phyloP scores from a whole-genome alignment of 768 basidiomycete genomes.

The Stropharia rugosoannulata region DNA sequence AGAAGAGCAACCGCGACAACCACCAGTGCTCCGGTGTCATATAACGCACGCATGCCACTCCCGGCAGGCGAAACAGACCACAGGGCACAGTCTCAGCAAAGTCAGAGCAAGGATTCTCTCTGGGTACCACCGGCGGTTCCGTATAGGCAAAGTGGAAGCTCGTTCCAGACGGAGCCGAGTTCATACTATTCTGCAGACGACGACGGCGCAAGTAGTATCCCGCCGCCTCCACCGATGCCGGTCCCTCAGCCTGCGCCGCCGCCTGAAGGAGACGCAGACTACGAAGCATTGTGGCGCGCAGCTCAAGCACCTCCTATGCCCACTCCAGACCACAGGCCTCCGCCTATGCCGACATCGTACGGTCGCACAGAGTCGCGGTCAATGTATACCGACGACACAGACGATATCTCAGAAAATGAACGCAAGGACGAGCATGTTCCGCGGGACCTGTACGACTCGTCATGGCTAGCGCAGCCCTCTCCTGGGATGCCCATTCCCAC shows the following conservation, averaged over 20 bases:
- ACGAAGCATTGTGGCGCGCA: conserved; percentile 16
- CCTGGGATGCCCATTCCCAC: conserved; percentile 14
- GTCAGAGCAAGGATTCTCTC: conserved; percentile 5
- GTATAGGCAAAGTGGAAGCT: conserved; percentile 16
- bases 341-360: conserved; percentile 12
- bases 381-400: neutral
- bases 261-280: neutral
- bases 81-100: conserved; percentile 8
- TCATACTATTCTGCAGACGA: conserved; percentile 20
- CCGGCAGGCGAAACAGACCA: conserved; percentile 9
- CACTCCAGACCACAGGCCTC: conserved; percentile 2
- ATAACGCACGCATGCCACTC: conserved; percentile 8
- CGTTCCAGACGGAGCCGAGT: conserved; percentile 19
- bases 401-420: neutral
- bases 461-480: conserved; percentile 10
- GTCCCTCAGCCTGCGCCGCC: neutral
- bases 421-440: neutral
- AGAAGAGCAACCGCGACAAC: neutral
- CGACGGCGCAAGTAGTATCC: conserved; percentile 7
- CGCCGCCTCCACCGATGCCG: conserved; percentile 14
- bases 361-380: neutral
- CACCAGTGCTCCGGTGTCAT: neutral
- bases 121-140: conserved; percentile 9
- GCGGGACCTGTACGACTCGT: conserved; percentile 7
- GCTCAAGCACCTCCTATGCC: conserved; percentile 15